Percentiles rank a stretch among this genome's conserved stretches.
phyloP scores from a whole-genome alignment of 805 yeast genomes.

The Suhomyces sp. region DNA sequence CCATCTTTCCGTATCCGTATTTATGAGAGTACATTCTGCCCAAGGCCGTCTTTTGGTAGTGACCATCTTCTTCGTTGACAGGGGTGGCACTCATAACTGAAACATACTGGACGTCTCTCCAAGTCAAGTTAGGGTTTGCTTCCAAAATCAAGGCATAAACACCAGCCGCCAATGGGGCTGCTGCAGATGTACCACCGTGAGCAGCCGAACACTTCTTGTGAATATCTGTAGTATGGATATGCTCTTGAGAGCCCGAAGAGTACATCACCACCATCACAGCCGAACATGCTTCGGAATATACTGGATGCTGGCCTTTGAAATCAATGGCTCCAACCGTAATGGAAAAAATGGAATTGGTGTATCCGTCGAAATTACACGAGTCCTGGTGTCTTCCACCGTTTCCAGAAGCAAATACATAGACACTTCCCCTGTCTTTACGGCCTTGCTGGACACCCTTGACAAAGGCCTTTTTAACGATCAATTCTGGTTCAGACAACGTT shows the following conservation, averaged over 20 bases:
- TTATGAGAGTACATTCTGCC: constrained; percentile 73
- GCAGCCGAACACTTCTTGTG: constrained; percentile 60
- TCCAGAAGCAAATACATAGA: constrained; percentile 95
- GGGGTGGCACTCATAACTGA: constrained; percentile 69
- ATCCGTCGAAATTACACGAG: constrained; percentile 95
- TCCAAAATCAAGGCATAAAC: constrained; percentile 77
- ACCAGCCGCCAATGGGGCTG: constrained; percentile 99
- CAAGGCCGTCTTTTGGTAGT: constrained; percentile 71
- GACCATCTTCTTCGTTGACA: constrained; percentile 63
- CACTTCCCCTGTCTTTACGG: constrained; percentile 72
- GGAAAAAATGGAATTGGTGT: constrained; percentile 92
- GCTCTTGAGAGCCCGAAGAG: constrained; percentile 86
- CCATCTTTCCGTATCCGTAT: constrained; percentile 91
- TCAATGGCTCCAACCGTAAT: constrained; percentile 95
- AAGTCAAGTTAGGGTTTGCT: constrained; percentile 82
- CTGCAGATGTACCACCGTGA: constrained; percentile 98
- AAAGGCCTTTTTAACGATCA: constrained; percentile 75
- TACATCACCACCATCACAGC: constrained; percentile 94
- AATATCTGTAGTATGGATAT: constrained; percentile 84
- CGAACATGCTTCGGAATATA: constrained; percentile 87
- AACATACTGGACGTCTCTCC: constrained; percentile 94
- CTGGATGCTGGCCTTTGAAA: constrained; percentile 80
- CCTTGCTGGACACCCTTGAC: constrained; percentile 84
- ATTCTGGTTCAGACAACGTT: constrained; percentile 81
- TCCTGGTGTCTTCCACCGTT: constrained; percentile 85